phyloP scores from a whole-genome alignment of 2,329 filamentous ascomycete species.

The Alternaria consortialis region DNA sequence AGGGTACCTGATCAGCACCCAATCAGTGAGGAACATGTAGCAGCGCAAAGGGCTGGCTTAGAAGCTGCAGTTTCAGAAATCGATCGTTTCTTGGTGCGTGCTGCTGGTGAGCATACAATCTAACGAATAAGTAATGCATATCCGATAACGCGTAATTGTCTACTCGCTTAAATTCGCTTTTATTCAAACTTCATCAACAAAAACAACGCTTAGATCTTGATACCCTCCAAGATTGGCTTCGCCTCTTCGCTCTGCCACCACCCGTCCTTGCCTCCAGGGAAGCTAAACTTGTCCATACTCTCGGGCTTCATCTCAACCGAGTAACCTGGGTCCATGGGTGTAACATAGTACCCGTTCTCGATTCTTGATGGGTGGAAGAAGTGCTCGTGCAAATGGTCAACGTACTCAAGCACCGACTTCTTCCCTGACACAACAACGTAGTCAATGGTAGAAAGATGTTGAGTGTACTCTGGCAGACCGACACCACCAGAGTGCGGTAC shows the following conservation, averaged over 20 bases:
- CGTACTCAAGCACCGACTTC: slow-evolving; percentile 85
- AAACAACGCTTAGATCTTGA: slow-evolving; percentile 48
- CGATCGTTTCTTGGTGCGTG: neutral
- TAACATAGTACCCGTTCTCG: slow-evolving; percentile 86
- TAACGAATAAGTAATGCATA: neutral
- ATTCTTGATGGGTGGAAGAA: slow-evolving; percentile 84
- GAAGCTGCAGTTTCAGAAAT: neutral
- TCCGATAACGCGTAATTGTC: neutral
- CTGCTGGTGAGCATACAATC: neutral
- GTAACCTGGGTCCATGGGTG: slow-evolving; percentile 83
- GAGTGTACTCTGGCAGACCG: slow-evolving; percentile 90
- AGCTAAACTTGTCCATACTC: slow-evolving; percentile 82
- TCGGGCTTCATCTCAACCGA: slow-evolving; percentile 92
- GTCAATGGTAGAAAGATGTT: slow-evolving; percentile 91
- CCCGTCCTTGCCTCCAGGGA: slow-evolving; percentile 78
- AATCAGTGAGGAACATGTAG: no score
- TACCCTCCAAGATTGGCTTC: slow-evolving; percentile 73
- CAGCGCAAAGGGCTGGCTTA: neutral
- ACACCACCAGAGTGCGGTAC: slow-evolving; percentile 92
- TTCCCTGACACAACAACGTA: slow-evolving; percentile 87
- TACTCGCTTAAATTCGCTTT: neutral
- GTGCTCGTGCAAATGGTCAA: slow-evolving; percentile 93
- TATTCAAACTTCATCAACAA: neutral
- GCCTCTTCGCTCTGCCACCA: slow-evolving; percentile 89
- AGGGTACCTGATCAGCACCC: no score